Evolutionary conservation across 345 rosid genomes (phyloP), one percentile per base, ranked within the genome.

Genomic region (Aquilaria sinensis): DNA sequence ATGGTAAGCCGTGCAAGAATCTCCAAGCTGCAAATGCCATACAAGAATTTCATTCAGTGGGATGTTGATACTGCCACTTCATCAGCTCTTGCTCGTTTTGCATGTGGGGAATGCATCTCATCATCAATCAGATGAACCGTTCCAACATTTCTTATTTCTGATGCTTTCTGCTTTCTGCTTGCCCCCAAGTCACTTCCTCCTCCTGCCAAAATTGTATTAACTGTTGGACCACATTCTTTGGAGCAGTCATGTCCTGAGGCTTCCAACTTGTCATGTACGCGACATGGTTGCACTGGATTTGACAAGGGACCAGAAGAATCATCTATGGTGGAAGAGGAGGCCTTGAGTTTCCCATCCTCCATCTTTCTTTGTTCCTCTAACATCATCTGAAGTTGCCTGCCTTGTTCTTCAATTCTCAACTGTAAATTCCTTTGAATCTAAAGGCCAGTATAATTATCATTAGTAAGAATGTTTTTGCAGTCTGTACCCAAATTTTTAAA

Each of bases 351-450:
- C 15, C 63, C 75, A 12, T 70, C 53, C 57, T 56, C 84, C 70
- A 67, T 72, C 74, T 57, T 78, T 65, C 70, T 82, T 70, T 85
- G 94, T 72, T 87, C 78, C 80, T 87, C 92, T 55, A 90, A 80
- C 86, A 90, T 79, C 80, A 60, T 71, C 70, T 85, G 75, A 63
- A 74, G 78, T 67, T 76, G n/a, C 76, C 72, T 87, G 14, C 96
- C 97, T 45, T 87, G 96, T 80, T 90, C 90, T 76, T 90, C 94
- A 43, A 87, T 84, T 64, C 80, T 76, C 63, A 84, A 59, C 75
- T 87, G 96, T 75, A 90, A 68, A 53, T 84, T 84, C 79, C 96
- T 82, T 80, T 87, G 98, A 70, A 81, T 88, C 98, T 93, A 85
- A 37, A 57, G 47, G 15, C 34, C 6, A 57, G 51, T 23, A 47